Percentiles rank a stretch among this genome's conserved stretches.
Evolutionary conservation across 495 filamentous ascomycete genomes (phyloP).

Genomic region (Aspergillus haitiensis): DNA sequence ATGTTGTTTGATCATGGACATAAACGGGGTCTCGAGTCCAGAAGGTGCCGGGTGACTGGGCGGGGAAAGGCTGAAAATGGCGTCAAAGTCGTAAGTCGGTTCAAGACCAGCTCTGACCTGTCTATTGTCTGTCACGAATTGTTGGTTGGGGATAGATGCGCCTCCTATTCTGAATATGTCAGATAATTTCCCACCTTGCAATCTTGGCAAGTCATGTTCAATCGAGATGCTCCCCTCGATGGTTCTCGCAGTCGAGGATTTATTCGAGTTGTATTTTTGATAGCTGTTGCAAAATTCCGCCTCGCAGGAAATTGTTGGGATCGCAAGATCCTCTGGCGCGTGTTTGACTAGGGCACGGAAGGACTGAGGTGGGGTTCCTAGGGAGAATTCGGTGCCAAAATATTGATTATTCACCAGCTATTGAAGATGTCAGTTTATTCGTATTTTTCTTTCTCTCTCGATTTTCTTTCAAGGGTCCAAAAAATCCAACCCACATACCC

Average conservation of each 20-base stretch:
- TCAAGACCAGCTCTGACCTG: not conserved
- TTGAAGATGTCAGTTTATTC: not conserved
- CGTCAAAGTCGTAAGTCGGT: not conserved
- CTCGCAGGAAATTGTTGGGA: conserved; percentile 2
- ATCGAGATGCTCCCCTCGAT: not conserved
- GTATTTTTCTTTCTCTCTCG: too few species aligned
- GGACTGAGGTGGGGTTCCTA: conserved; percentile 7
- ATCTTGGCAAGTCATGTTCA: not conserved
- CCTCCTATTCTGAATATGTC: conserved; percentile 10
- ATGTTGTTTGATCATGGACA: conserved; percentile 4
- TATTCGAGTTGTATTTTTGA: conserved; percentile 1
- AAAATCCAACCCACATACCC: not conserved
- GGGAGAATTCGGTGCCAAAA: conserved; percentile 1
- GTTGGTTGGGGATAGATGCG: not conserved
- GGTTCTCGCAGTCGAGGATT: conserved; percentile 5
- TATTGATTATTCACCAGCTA: not conserved
- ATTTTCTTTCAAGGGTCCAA: not conserved
- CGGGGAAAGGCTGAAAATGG: conserved; percentile 3
- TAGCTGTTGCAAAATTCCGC: not conserved
- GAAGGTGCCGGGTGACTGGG: not conserved
- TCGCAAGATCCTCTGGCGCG: not conserved
- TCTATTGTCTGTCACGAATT: not conserved
- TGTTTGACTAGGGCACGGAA: conserved; percentile 3
- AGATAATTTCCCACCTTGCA: not conserved
- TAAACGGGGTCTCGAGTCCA: not conserved